Evolutionary conservation across 2,329 filamentous ascomycete species (phyloP), one percentile per base, ranked within the genome.

Genomic region (Phaeoacremonium minimum): DNA sequence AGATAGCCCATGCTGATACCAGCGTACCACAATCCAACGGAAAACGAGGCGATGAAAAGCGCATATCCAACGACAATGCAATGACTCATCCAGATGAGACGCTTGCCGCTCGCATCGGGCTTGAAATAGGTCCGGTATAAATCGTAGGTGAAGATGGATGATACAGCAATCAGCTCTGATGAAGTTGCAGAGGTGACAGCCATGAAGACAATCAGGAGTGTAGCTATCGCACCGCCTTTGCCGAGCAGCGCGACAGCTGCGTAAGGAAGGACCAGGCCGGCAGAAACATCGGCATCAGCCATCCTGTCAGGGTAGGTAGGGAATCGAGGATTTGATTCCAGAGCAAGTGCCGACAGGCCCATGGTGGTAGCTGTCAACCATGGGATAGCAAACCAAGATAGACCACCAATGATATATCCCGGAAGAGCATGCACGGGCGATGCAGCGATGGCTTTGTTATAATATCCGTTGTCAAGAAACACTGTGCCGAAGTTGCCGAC

Each of bases 361-460:
- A 95, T 86, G 2, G 89, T 95, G 0, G 87, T 95, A 2, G 89
- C 88, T 3, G 81, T 85, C 8, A 95, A 71, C 85, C 87, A 95
- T 1, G 90, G 90, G 35, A 96, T 94, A 1, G 89, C 89, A 49
- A 95, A 95, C 89, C 89, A 95, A 33, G 78, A 82, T 2, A 95
- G 72, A 15, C 90, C 89, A 5, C 89, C 89, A 43, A 91, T 75
- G 37, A 95, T 83, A 53, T 95, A 95, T 14, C 89, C 89, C 0
- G 89, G 89, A 3, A 96, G 76, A 0, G 89, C 90, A 42, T 91
- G 81, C 1, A 91, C 84, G 1, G 88, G 88, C 15, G 80, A 84
- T 1, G 90, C 88, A 6, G 90, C 87, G 50, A 95, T 95, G 13
- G 88, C 89, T 61, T 95, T 95, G 71, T 95, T 93, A 64, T 89